Base-by-base conservation (phyloP, 2,329 filamentous ascomycete genomes). In the Pleomassaria siparia region DNA sequence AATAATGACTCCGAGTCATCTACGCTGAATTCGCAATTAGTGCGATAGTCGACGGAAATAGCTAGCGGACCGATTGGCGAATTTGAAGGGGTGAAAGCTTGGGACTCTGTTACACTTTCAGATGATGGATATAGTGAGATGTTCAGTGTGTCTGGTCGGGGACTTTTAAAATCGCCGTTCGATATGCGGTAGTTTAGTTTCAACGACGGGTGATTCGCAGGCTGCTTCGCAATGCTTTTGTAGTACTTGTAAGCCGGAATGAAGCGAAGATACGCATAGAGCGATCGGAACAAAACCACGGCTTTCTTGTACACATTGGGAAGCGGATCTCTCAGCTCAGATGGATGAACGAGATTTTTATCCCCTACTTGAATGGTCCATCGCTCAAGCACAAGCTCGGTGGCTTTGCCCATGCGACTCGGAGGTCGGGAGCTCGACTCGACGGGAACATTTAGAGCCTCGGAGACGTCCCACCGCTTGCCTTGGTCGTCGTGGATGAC, bases 271-370 rank as follows among this genome's bases (percentile, higher is more conserved):
- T 88, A 88, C 41, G 89, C 84, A 69, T 89, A 96, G 37, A 99
- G 79, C 1, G 91, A 91, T 50, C 94, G 83, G 72, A 97, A 96
- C 60, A 96, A 84, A 57, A 97, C 88, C 55, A 99, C 95, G 60
- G 89, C 90, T 74, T 95, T 94, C 75, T 99, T 99, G 79, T 99
- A 99, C 49, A 96, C 85, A 43, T 89, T 92, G 12, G 94, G 91
- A 43, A 97, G 76, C 25, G 82, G 76, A 39, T 81, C 76, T 44
- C 72, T 77, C 43, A 84, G 70, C 49, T 84, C 80, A 30, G 75
- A 76, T 60, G 46, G 89, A 65, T 82, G 79, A 67, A 67, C 76
- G 67, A 47, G 77, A 70, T 48, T 56, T 48, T 64, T 74, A 57
- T 83, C 82, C 64, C 88, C 88, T 47, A 97, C 78, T 66, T 94